Evolutionary conservation across 164 flowering plant genomes (phyloP).

Genomic region (Annona cherimola): DNA sequence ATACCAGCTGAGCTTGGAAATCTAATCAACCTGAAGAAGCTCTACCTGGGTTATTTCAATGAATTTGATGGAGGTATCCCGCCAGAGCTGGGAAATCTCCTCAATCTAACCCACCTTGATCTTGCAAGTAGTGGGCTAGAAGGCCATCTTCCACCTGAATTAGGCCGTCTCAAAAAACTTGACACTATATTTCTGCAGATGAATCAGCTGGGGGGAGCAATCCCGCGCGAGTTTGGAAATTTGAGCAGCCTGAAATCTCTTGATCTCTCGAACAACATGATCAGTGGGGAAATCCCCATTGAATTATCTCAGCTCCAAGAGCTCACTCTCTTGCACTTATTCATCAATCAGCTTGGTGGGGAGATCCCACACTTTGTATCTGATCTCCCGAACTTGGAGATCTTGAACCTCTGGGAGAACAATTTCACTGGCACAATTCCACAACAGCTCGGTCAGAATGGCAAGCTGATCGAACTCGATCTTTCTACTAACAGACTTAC

Average conservation of each 20-base stretch:
- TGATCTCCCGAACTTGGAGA: constrained; percentile 50
- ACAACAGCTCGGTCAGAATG: constrained; percentile 25
- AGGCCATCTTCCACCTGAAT: constrained; percentile 49
- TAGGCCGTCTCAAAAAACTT: constrained; percentile 41
- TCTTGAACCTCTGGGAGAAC: constrained; percentile 56
- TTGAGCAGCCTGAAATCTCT: constrained; percentile 43
- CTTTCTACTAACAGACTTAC: constrained; percentile 62
- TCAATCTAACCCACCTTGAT: constrained; percentile 44
- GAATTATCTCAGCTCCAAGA: constrained; percentile 39
- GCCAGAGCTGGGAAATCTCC: constrained; percentile 49
- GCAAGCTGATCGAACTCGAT: constrained; percentile 36
- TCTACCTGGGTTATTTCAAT: constrained; percentile 58
- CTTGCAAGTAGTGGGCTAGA: constrained; percentile 44
- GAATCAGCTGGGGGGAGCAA: constrained; percentile 44
- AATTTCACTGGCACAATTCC: constrained; percentile 44
- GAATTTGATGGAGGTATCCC: constrained; percentile 53
- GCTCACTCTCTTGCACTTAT: constrained; percentile 40
- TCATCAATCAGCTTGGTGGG: constrained; percentile 42
- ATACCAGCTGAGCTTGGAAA: constrained; percentile 57
- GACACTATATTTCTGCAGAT: constrained; percentile 57
- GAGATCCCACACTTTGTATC: constrained; percentile 47
- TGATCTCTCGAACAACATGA: constrained; percentile 61
- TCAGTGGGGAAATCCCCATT: constrained; percentile 51
- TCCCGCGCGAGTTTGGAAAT: constrained; percentile 50
- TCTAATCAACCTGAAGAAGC: constrained; percentile 40